phyloP scores from a whole-genome alignment of 805 yeast species.

The Nakazawaea anatomiae region DNA sequence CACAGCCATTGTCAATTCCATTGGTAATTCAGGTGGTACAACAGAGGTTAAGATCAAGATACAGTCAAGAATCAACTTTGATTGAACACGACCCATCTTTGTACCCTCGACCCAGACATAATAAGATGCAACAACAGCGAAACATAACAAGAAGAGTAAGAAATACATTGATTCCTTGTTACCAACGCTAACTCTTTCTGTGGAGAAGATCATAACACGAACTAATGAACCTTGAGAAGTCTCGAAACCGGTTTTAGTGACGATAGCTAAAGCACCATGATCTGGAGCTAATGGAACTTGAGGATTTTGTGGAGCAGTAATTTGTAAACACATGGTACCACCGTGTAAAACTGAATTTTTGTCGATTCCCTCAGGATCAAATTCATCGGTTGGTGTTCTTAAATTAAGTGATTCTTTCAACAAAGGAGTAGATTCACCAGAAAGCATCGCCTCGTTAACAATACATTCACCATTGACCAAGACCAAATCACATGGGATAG shows the following conservation, averaged over 20 bases:
- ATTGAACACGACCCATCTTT: conserved; percentile 89
- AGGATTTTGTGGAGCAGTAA: conserved; percentile 58
- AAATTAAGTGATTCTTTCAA: conserved; percentile 85
- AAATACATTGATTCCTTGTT: conserved; percentile 91
- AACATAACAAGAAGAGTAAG: conserved; percentile 80
- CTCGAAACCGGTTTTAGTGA: conserved; percentile 94
- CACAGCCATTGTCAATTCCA: conserved; percentile 98
- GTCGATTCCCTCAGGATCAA: conserved; percentile 79
- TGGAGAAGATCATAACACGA: conserved; percentile 94
- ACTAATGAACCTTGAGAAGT: conserved; percentile 97
- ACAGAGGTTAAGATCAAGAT: conserved; percentile 93
- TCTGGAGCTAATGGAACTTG: conserved; percentile 72
- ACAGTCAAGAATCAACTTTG: conserved; percentile 91
- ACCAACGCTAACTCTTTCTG: conserved; percentile 95
- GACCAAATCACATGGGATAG: conserved; percentile 90
- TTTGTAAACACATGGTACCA: conserved; percentile 95
- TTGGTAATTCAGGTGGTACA: conserved; percentile 98
- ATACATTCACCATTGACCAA: conserved; percentile 87
- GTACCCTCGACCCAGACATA: conserved; percentile 99
- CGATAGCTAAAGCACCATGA: conserved; percentile 85
- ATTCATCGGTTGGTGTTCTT: conserved; percentile 64
- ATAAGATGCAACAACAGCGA: conserved; percentile 94
- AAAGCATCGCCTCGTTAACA: conserved; percentile 97
- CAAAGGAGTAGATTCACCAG: conserved; percentile 97
- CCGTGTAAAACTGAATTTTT: conserved; percentile 87